Percentiles rank a stretch among this genome's conserved stretches.
phyloP scores from a whole-genome alignment of 2,329 filamentous ascomycete species.

The Colletotrichum phormii region DNA sequence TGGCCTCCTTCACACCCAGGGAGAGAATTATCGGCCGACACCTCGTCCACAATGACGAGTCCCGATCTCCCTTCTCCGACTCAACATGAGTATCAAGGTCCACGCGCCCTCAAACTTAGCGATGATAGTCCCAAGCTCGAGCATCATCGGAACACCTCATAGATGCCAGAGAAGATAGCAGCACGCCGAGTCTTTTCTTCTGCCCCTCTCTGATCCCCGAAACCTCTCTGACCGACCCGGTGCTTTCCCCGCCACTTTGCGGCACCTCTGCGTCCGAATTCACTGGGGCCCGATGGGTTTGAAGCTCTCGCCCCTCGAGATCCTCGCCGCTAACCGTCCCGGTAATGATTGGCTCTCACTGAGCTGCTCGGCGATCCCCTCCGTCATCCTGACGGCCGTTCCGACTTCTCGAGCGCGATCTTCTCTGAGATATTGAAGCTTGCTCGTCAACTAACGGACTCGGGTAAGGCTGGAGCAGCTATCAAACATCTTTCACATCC shows the following conservation, averaged over 20 bases:
- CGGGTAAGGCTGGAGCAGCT: not conserved
- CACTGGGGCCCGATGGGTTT: not conserved
- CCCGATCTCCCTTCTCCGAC: not conserved
- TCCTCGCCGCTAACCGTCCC: not conserved
- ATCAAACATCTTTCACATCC: not conserved
- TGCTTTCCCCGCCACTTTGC: not conserved
- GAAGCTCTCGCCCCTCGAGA: not conserved
- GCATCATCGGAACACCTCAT: not conserved
- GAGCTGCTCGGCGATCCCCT: slow-evolving; percentile 10
- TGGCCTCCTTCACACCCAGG: not conserved
- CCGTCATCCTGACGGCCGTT: slow-evolving; percentile 13
- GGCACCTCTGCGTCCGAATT: not conserved
- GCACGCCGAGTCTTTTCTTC: not conserved
- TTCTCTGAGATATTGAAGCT: not conserved
- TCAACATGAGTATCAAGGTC: not conserved
- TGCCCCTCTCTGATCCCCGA: not conserved
- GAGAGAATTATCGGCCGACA: not conserved
- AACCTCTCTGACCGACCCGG: not conserved
- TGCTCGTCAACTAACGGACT: not conserved
- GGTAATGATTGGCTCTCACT: not conserved
- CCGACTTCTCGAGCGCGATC: not conserved
- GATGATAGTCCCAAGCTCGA: not conserved
- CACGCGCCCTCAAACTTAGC: not conserved
- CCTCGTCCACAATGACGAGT: not conserved
- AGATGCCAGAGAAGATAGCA: not conserved